Evolutionary conservation across 148 eudicot genomes (phyloP), one percentile per base, ranked within the genome.

Genomic region (Cornus kousa): DNA sequence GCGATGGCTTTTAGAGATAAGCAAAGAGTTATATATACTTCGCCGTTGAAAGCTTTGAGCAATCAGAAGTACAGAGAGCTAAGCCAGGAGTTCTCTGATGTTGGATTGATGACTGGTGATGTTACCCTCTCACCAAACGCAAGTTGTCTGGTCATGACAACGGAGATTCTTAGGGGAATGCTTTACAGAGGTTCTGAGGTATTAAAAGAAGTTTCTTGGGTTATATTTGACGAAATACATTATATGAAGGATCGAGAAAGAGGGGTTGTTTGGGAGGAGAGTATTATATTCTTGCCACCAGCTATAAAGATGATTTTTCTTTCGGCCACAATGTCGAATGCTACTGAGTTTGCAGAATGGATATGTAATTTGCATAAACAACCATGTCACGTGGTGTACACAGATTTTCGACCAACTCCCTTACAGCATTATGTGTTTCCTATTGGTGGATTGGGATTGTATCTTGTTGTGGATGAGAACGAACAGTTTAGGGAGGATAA

Each of bases 251-350:
- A 96, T 83, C 87, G 99, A 28, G 98, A 94, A 75, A 87, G 98
- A 79, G 99, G 99, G 31, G 99, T 96, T 70, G 99, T 96, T 70
- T 93, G 99, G 99, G 98, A 96, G 84, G 99, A 96, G 83, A 93
- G 94, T 82, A 96, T 96, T 12, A 88, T 96, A 12, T 96, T 96
- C 82, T 80, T 96, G 82, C 98, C 99, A 0, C 92, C 97, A 0
- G 88, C 93, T 80, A 96, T 96, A 74, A 96, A 96, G 86, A 96
- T 96, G 99, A 97, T 96, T 24, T 96, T 96, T 64, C 83, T 96
- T 70, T 93, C 98, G 0, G 99, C 99, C 6, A 96, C 99, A 0
- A 96, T 96, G 98, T 93, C 99, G 2, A 96, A 96, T 85, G 97
- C 99, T 5, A 96, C 97, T 0, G 97, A 96, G 79, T 96, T 96